Base-by-base conservation (phyloP, 2,329 filamentous ascomycete species). In the Fusarium tjaetaba region DNA sequence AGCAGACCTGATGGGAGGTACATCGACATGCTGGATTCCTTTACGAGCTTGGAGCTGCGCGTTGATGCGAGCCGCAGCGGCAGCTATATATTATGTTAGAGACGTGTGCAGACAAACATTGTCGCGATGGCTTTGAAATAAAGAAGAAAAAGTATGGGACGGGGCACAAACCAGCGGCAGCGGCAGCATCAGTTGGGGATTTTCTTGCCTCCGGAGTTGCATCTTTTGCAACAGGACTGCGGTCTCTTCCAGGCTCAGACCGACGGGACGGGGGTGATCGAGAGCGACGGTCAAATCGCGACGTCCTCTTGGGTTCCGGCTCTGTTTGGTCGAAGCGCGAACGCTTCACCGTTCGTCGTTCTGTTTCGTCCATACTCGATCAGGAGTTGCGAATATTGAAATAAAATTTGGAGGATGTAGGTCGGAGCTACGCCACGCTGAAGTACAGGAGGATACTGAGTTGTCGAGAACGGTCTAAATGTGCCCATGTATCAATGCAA, bases 281-380 rank as follows among this genome's bases (percentile, higher is more conserved):
- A 66, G 96, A 98, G 78, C 96, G 93, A 78, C 95, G 91, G 84
- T 98, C 96, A 83, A 97, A 98, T 81, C 95, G 90, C 56, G 95
- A 97, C 48, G 88, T 80, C 76, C 91, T 88, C 79, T 91, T 92
- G 65, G 93, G 90, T 79, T 96, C 94, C 11, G 93, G 91, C 81
- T 96, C 94, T 52, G 91, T 96, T 83, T 97, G 94, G 81, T 98
- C 96, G 84, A 98, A 98, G 82, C 96, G 94, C 80, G 95, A 97
- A 71, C 95, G 93, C 87, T 97, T 97, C 69, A 87, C 86, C 69
- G 86, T 87, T 71, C 91, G 90, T 80, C 91, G 89, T 76, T 95
- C 93, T 72, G 92, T 88, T 78, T 96, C 94, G 75, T 93, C 90
- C 94, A 97, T 73, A 59, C 49, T 55, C 59, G 61, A 59, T 55